Evolutionary conservation across 495 filamentous ascomycete genomes (phyloP).

Genomic region (Lichina pygmaea): DNA sequence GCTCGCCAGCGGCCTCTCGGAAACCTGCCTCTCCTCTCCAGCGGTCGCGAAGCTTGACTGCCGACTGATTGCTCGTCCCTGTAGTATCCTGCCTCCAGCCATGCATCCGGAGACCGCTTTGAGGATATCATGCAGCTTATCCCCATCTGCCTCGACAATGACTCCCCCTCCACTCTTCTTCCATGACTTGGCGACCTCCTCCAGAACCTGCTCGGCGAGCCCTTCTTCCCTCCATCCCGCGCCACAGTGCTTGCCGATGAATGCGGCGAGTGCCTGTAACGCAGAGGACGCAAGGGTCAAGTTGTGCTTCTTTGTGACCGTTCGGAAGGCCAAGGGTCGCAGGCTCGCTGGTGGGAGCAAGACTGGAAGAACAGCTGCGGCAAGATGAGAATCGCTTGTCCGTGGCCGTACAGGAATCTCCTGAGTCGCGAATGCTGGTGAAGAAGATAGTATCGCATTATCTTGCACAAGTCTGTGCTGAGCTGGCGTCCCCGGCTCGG

Average conservation of each 20-base stretch:
- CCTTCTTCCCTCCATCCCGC: constrained; percentile 93
- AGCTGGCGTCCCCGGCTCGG: too few species aligned
- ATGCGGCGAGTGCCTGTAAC: constrained; percentile 55
- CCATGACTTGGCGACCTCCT: constrained; percentile 76
- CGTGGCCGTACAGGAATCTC: constrained; percentile 37
- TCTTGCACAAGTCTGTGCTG: not conserved
- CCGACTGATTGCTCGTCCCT: constrained; percentile 19
- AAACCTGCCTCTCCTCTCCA: not conserved
- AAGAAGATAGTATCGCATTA: constrained; percentile 58
- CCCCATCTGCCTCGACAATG: constrained; percentile 59
- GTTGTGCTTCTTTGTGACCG: constrained; percentile 93
- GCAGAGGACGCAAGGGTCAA: constrained; percentile 77
- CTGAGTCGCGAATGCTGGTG: constrained; percentile 69
- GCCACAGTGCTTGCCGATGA: constrained; percentile 81
- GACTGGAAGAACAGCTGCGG: constrained; percentile 37
- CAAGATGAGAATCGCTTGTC: constrained; percentile 22
- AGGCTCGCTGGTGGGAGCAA: constrained; percentile 65
- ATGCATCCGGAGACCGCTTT: constrained; percentile 61
- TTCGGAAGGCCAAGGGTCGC: constrained; percentile 77
- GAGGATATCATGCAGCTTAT: constrained; percentile 51
- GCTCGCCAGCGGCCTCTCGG: constrained; percentile 12
- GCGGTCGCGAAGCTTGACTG: constrained; percentile 23
- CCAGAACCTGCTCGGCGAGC: constrained; percentile 68
- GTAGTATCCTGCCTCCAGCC: constrained; percentile 41
- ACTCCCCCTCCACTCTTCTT: constrained; percentile 59